Base-by-base conservation (phyloP, 768 basidiomycete genomes). In the Scleroderma citrinum region DNA sequence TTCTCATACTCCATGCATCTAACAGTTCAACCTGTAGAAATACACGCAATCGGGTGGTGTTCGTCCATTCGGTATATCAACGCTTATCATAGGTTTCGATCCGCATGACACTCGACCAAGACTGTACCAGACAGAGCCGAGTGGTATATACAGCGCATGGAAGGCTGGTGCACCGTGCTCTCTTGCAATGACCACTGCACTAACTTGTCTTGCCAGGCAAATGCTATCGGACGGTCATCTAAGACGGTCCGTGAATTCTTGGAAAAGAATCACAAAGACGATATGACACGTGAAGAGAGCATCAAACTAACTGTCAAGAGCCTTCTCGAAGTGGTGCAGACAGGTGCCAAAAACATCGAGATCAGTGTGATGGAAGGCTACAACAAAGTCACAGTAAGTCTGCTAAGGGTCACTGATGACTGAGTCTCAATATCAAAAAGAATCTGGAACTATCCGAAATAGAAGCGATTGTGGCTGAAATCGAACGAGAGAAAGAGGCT, bases 281-380 rank as follows among this genome's bases (percentile, higher is more conserved):
- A 89, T 55, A 75, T 96, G 73, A 74, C 80, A 7, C 76, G 90
- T 51, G 92, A 92, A 44, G 92, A 96, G 52, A 84, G 87, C 45
- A 88, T 99, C 68, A 96, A 96, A 67, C 72, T 99, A 42, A 92
- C 96, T 0, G 81, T 99, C 54, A 98, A 97, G 74, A 88, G 87
- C 64, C 73, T 99, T 59, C 75, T 99, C 20, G 96, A 99, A 67
- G 94, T 99, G 32, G 96, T 99, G 7, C 96, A 98, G 71, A 97
- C 96, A 2, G 96, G 96, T n/a, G 96, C 96, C 5, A 98, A 98
- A 76, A 99, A 99, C 69, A 98, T 99, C 54, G 96, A 99, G 67
- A 92, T 99, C 59, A 93, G 88, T 53, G 90, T 97, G 39, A 94
- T 98, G 91, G 93, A 96, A 63, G 80, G 85, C 52, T 97, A 92